Evolutionary conservation across 768 basidiomycete species (phyloP).

Genomic region (Favolaschia claudopus): DNA sequence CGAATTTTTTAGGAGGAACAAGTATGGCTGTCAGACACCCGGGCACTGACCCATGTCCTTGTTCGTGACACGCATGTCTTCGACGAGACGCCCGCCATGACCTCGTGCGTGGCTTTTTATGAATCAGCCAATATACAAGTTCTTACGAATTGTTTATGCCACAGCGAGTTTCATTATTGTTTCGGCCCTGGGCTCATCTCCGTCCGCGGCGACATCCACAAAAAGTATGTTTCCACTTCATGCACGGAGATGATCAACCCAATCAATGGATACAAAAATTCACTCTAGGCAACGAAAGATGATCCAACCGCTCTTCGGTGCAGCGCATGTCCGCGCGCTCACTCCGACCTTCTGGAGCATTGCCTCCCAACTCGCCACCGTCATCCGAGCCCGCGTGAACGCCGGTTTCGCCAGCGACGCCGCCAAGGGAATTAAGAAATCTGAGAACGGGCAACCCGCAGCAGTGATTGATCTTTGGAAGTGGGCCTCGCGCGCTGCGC

Average conservation of each 20-base stretch:
- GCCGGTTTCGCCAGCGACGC: not conserved
- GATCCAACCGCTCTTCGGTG: conserved; percentile 11
- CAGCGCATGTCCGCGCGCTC: conserved; percentile 5
- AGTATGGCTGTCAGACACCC: conserved; percentile 8
- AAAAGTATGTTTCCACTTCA: conserved; percentile 3
- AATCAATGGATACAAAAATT: not conserved
- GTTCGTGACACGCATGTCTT: conserved; percentile 7
- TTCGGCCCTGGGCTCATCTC: conserved; percentile 9
- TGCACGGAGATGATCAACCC: not conserved
- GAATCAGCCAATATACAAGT: not conserved
- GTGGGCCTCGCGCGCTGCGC: conserved; percentile 7
- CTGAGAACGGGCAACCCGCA: not conserved
- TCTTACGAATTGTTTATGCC: not conserved
- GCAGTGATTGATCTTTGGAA: conserved; percentile 6
- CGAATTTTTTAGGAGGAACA: conserved; percentile 2
- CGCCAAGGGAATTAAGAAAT: not conserved
- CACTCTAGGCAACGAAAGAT: conserved; percentile 14
- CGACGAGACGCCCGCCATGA: conserved; percentile 15
- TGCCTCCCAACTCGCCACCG: not conserved
- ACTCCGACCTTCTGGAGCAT: conserved; percentile 4
- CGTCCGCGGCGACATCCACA: conserved; percentile 3
- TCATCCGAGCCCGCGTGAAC: conserved; percentile 2
- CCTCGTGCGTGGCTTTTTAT: not conserved
- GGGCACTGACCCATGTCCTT: conserved; percentile 4
- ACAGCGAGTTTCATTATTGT: conserved; percentile 9